Percentiles rank a stretch among this genome's conserved stretches.
These are phyloP conservation scores for Tolypocladium paradoxum DNA, from an alignment of 2,329 filamentous ascomycete genomes.

Conservation along the genomic window DNA sequence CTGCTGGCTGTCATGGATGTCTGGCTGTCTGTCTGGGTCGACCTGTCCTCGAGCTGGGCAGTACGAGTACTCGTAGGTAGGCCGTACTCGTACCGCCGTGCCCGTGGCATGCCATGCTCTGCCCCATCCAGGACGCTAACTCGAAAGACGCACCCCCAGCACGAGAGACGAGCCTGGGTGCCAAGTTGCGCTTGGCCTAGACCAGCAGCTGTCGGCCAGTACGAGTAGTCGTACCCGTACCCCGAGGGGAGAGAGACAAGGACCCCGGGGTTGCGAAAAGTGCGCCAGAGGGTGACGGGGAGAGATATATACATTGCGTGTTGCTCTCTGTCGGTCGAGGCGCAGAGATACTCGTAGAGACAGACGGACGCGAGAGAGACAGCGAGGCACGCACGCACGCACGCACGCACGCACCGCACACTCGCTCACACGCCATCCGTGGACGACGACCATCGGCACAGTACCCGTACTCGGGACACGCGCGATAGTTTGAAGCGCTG, in stretches of 20 bases:
- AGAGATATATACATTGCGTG: conserved; percentile 9
- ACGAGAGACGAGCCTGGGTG: background rate
- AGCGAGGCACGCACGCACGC: too few species aligned
- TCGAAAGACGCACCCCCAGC: background rate
- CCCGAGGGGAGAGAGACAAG: background rate
- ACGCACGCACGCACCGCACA: too few species aligned
- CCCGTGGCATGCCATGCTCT: background rate
- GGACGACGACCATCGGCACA: background rate
- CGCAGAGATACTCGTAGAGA: conserved; percentile 1
- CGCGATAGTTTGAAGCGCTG: background rate
- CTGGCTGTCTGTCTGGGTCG: background rate
- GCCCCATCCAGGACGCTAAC: conserved; percentile 1
- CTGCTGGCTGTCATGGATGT: background rate
- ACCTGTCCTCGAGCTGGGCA: background rate
- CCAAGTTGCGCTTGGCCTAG: background rate
- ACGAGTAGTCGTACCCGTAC: too few species aligned
- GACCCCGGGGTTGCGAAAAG: background rate
- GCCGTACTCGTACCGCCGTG: background rate
- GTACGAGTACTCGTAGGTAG: too few species aligned
- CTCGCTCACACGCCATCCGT: background rate
- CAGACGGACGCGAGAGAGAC: background rate
- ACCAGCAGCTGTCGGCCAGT: too few species aligned
- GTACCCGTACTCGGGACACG: too few species aligned
- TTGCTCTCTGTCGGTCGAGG: conserved; percentile 1
- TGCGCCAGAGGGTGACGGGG: conserved; percentile 3